Evolutionary conservation across 140 eudicot genomes (phyloP).

Genomic region (Stevia rebaudiana): DNA sequence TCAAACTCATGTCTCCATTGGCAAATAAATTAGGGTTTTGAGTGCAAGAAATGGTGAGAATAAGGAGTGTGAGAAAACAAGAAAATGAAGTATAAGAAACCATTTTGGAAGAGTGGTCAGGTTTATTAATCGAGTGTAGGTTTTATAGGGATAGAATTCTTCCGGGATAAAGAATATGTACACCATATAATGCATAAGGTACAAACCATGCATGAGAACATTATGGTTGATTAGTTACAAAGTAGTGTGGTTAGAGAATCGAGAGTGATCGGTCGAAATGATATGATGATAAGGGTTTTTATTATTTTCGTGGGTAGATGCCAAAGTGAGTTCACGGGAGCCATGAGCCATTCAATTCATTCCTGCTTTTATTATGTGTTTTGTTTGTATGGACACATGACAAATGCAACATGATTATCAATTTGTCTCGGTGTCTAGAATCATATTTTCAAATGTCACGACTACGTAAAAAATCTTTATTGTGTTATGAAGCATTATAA

Average conservation of each 20-base stretch:
- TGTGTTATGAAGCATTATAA: too few relatives aligned
- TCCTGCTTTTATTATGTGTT: not conserved
- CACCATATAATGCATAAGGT: not conserved
- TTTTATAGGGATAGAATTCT: not conserved
- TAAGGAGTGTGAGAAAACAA: conserved; percentile 14
- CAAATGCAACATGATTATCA: conserved; percentile 9
- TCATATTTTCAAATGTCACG: not conserved
- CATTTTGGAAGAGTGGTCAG: conserved; percentile 18
- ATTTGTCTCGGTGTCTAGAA: conserved; percentile 1
- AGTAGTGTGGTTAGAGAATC: not conserved
- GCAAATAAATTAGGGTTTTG: conserved; percentile 20
- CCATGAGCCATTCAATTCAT: not conserved
- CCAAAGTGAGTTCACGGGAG: conserved; percentile 17
- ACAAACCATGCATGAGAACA: not conserved
- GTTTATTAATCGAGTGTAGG: conserved; percentile 6
- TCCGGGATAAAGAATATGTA: not conserved
- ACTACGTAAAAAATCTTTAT: too few relatives aligned
- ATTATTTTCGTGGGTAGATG: conserved; percentile 6
- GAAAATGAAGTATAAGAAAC: conserved; percentile 1
- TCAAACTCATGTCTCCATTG: conserved; percentile 46
- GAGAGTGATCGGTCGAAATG: not conserved
- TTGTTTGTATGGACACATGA: conserved; percentile 5
- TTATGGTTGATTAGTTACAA: not conserved
- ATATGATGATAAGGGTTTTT: not conserved
- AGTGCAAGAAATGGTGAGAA: conserved; percentile 27